Conservation (phyloP, 2,329 filamentous ascomycete species). For the Penicillium sp. region DNA sequence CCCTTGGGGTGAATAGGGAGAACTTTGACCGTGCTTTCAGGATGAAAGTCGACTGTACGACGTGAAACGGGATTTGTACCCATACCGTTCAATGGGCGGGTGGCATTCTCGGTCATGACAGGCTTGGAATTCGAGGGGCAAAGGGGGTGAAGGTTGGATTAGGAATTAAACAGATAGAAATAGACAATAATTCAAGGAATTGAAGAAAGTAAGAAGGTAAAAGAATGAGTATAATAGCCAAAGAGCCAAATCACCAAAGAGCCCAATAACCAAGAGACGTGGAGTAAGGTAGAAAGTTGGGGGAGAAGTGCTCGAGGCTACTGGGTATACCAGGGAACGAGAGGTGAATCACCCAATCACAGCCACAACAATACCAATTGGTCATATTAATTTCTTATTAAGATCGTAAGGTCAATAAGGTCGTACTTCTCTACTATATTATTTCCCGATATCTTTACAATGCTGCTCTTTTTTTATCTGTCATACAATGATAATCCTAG, state of each 20-base stretch:
- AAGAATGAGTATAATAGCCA: not conserved
- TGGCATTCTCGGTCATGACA: slow-evolving; percentile 20
- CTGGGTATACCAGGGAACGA: slow-evolving; percentile 22
- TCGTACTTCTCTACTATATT: too few species aligned
- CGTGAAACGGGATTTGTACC: slow-evolving; percentile 27
- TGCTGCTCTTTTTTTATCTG: too few species aligned
- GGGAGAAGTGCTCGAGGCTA: slow-evolving; percentile 17
- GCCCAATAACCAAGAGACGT: not conserved
- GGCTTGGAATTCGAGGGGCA: slow-evolving; percentile 16
- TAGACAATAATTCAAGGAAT: not conserved
- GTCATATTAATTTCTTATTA: slow-evolving; percentile 9
- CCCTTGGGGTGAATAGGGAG: slow-evolving; percentile 20
- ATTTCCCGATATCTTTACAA: not conserved
- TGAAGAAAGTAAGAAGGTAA: not conserved
- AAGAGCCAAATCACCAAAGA: not conserved
- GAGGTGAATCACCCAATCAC: slow-evolving; percentile 16
- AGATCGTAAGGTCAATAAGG: too few species aligned
- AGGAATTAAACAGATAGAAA: slow-evolving; percentile 2
- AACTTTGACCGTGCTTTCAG: slow-evolving; percentile 23
- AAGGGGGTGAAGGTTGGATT: not conserved
- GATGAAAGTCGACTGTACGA: slow-evolving; percentile 31
- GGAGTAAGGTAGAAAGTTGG: slow-evolving; percentile 1
- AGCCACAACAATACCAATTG: slow-evolving; percentile 12
- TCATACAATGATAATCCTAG: not conserved
- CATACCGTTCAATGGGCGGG: slow-evolving; percentile 33